Conservation (phyloP, 176 grass and related monocot species). For the Rhynchospora breviuscula region DNA sequence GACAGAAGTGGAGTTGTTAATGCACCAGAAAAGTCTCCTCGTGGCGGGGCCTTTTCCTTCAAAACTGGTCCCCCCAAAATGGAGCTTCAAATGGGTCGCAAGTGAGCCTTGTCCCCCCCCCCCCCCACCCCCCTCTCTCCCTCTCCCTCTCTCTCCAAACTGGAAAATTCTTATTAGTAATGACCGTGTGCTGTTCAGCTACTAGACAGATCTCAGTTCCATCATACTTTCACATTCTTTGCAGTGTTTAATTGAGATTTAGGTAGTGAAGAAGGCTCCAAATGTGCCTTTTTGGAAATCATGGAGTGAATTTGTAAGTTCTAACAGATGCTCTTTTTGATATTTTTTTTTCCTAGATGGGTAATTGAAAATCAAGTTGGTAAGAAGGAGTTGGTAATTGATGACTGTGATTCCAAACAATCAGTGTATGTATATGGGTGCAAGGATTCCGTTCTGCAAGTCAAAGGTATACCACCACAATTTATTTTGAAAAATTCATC, state of each 20-base stretch:
- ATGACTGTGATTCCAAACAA: constrained; percentile 93
- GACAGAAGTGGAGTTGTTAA: constrained; percentile 76
- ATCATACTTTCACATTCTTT: not conserved
- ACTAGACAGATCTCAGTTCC: not conserved
- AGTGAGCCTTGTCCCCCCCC: constrained; percentile 38
- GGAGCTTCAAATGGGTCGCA: constrained; percentile 98
- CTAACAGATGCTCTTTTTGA: not conserved
- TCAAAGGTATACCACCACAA: constrained; percentile 61
- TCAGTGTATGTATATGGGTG: constrained; percentile 87
- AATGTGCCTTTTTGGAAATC: constrained; percentile 6
- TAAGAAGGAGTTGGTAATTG: constrained; percentile 75
- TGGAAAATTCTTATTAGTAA: not conserved
- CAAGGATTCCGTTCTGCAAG: constrained; percentile 97
- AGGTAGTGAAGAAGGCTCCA: not conserved
- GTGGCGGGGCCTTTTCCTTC: constrained; percentile 50
- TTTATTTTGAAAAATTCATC: constrained; percentile 14
- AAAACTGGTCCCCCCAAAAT: constrained; percentile 72
- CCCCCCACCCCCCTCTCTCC: not conserved
- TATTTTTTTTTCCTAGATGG: constrained; percentile 48
- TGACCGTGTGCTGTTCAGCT: not conserved
- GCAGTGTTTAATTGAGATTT: not conserved
- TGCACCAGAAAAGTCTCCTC: constrained; percentile 49
- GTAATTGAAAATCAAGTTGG: constrained; percentile 88
- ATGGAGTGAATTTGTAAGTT: not conserved
- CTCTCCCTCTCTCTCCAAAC: too few relatives aligned